A percentile compares a stretch with the other conserved stretches of the same genome.
These are phyloP conservation scores for Metarhizium anisopliae DNA, from an alignment of 2,329 filamentous ascomycete genomes.

Conservation along the genomic window DNA sequence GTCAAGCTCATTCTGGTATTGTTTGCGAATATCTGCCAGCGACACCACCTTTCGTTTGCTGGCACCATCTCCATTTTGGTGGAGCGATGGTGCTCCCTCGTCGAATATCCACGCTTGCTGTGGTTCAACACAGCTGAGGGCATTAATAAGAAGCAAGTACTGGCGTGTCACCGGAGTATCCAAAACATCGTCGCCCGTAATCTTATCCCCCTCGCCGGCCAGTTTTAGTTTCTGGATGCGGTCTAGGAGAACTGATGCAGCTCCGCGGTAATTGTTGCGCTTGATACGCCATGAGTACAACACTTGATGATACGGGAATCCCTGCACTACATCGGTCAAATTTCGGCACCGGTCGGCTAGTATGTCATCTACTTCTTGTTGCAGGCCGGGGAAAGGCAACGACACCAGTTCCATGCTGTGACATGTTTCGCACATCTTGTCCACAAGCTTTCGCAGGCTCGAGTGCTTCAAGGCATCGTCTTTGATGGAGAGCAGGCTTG, in stretches of 20 bases:
- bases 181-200: conserved; percentile 45
- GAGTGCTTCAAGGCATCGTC: conserved; percentile 64
- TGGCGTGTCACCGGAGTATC: conserved; percentile 62
- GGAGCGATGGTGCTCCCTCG: conserved; percentile 18
- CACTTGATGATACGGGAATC: conserved; percentile 80
- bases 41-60: conserved; percentile 71
- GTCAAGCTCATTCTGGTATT: conserved; percentile 87
- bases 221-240: conserved; percentile 53
- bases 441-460: conserved; percentile 60
- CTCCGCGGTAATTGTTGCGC: conserved; percentile 78
- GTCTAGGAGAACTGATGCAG: conserved; percentile 53
- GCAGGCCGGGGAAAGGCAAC: conserved; percentile 71
- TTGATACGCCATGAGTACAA: conserved; percentile 86
- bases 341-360: conserved; percentile 63
- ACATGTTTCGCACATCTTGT: conserved; percentile 59
- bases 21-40: conserved; percentile 74
- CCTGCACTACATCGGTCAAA: conserved; percentile 54
- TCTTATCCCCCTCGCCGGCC: conserved; percentile 49
- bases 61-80: conserved; percentile 12
- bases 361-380: conserved; percentile 69
- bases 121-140: conserved; percentile 73
- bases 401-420: conserved; percentile 60
- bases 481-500: conserved; percentile 63
- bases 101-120: conserved; percentile 71
- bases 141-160: conserved; percentile 88